These are phyloP conservation scores for Phaeophleospora eucalypticola DNA, from an alignment of 2,329 filamentous ascomycete genomes.

Conservation along the genomic window DNA sequence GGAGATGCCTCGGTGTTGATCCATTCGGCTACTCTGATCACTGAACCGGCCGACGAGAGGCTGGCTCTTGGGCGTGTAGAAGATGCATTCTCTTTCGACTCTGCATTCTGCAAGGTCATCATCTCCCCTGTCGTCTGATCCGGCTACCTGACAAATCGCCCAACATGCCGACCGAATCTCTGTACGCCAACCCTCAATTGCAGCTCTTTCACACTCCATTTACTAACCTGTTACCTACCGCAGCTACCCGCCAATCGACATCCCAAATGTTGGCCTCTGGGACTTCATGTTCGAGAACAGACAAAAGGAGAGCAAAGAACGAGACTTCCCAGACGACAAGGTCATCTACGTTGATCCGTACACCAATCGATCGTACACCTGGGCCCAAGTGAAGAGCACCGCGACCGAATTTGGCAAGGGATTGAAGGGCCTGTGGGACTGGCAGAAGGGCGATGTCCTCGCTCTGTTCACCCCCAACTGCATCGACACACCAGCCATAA, in stretches of 20 bases:
- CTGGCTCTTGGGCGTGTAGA: too few relatives aligned
- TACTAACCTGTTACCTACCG: background rate
- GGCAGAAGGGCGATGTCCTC: conserved; percentile 78
- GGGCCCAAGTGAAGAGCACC: conserved; percentile 58
- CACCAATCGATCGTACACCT: conserved; percentile 67
- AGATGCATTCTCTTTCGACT: too few relatives aligned
- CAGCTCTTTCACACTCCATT: too few relatives aligned
- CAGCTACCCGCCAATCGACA: conserved; percentile 57
- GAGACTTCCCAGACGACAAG: conserved; percentile 66
- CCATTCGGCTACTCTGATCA: too few relatives aligned
- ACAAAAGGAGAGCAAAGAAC: conserved; percentile 60
- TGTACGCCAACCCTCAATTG: too few relatives aligned
- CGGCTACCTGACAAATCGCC: background rate
- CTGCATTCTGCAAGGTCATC: too few relatives aligned
- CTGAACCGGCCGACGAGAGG: too few relatives aligned
- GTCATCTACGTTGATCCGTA: conserved; percentile 74
- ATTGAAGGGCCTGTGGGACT: conserved; percentile 68
- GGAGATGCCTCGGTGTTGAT: too few relatives aligned
- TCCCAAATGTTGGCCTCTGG: conserved; percentile 76
- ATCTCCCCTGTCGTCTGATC: background rate
- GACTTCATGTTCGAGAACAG: conserved; percentile 73
- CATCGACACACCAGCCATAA: conserved; percentile 74
- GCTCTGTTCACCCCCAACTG: conserved; percentile 79
- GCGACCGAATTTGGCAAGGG: conserved; percentile 76
- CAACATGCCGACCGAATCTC: conserved; percentile 19